A percentile compares a stretch with the other conserved stretches of the same genome.
These are phyloP conservation scores for Haplographium delicatum DNA, from an alignment of 495 filamentous ascomycete species.

Conservation along the genomic window DNA sequence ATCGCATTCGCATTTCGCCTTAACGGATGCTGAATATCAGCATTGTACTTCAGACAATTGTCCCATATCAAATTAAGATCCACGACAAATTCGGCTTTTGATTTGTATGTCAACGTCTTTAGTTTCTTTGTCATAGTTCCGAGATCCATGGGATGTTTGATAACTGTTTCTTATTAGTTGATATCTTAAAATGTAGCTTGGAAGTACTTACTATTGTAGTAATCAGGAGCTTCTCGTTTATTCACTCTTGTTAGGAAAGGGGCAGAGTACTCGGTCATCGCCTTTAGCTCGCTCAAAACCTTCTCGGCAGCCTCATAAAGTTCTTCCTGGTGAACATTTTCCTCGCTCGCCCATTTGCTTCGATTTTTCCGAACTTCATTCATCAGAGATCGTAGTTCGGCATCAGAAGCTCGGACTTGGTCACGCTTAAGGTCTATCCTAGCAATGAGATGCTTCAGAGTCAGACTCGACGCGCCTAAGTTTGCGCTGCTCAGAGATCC, in stretches of 20 bases:
- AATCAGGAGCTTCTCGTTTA: conserved; percentile 95
- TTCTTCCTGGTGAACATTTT: conserved; percentile 94
- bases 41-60: conserved; percentile 95
- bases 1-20: conserved; percentile 93
- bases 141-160: conserved; percentile 97
- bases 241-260: conserved; percentile 90
- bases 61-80: conserved; percentile 94
- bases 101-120: conserved; percentile 79
- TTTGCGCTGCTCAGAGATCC: conserved; percentile 90
- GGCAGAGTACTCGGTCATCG: conserved; percentile 91
- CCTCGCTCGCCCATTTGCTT: conserved; percentile 98
- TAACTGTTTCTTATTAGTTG: conserved; percentile 50
- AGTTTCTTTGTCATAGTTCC: conserved; percentile 98
- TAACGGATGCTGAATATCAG: conserved; percentile 77
- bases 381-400: conserved; percentile 85
- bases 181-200: neutral
- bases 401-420: conserved; percentile 82
- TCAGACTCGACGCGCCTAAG: conserved; percentile 93
- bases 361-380: conserved; percentile 95
- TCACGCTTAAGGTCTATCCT: conserved; percentile 89
- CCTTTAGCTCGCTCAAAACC: conserved; percentile 92
- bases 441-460: conserved; percentile 91
- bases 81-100: conserved; percentile 89
- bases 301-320: conserved; percentile 95
- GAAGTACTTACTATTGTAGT: conserved; percentile 70